Conservation (phyloP, 257 asterid genomes). For the Nicotiana tomentosiformis region DNA sequence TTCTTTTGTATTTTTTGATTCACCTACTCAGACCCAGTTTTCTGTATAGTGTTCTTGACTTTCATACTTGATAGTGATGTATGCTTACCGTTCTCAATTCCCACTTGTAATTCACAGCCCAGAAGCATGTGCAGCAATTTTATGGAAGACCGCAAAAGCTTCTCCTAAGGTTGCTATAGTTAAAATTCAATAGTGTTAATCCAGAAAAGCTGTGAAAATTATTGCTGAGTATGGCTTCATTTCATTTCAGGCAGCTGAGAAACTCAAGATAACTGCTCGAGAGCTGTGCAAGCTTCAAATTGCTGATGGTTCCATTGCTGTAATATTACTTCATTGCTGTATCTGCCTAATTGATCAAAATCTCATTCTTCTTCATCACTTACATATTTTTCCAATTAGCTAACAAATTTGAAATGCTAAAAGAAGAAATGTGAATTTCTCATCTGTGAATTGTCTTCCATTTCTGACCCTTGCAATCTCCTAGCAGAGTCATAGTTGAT, state of each 20-base stretch:
- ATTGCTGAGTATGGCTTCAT: slow-evolving; percentile 25
- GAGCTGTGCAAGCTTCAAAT: slow-evolving; percentile 64
- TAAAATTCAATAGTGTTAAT: slow-evolving; percentile 10
- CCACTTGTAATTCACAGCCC: slow-evolving; percentile 58
- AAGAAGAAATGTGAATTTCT: not conserved
- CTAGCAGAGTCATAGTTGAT: not conserved
- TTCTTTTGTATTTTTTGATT: not conserved
- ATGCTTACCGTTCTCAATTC: not conserved
- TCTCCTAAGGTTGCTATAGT: slow-evolving; percentile 62
- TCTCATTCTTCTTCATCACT: not conserved
- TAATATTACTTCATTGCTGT: slow-evolving; percentile 37
- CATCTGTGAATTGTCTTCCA: not conserved
- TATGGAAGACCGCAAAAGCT: slow-evolving; percentile 84
- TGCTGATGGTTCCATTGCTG: slow-evolving; percentile 75
- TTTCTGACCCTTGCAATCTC: not conserved
- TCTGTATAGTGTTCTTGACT: not conserved
- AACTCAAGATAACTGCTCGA: slow-evolving; percentile 77
- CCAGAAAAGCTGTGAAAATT: slow-evolving; percentile 12
- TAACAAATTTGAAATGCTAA: not conserved
- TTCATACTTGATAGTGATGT: not conserved
- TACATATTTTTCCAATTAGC: not conserved
- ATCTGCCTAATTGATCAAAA: not conserved
- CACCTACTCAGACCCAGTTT: not conserved
- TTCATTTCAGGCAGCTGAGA: slow-evolving; percentile 85
- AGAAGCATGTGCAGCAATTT: slow-evolving; percentile 97